These are phyloP conservation scores for Lenzites betulinus DNA, from an alignment of 768 basidiomycete genomes.

Conservation along the genomic window DNA sequence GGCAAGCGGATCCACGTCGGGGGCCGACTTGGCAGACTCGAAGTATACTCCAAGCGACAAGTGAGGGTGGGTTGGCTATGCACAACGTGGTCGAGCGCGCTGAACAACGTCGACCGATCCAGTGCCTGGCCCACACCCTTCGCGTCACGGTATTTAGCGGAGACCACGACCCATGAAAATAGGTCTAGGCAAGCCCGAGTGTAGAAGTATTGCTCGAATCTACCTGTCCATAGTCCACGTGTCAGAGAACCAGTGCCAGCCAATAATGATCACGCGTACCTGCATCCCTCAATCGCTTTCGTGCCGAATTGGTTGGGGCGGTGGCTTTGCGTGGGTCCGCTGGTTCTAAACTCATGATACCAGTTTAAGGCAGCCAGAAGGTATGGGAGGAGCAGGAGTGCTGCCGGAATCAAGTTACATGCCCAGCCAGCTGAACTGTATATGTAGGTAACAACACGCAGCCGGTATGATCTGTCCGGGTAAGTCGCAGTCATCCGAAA, in stretches of 20 bases:
- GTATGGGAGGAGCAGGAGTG: too few species aligned
- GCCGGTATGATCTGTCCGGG: too few species aligned
- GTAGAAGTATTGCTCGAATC: conserved; percentile 1
- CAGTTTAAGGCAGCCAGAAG: too few species aligned
- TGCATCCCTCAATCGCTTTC: too few species aligned
- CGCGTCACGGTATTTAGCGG: background rate
- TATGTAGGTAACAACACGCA: too few species aligned
- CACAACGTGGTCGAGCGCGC: conserved; percentile 32
- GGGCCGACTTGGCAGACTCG: background rate
- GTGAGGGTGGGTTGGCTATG: conserved; percentile 32
- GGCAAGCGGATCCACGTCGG: conserved; percentile 34
- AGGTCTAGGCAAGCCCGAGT: background rate
- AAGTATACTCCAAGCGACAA: background rate
- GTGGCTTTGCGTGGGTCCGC: too few species aligned
- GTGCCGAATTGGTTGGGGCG: too few species aligned
- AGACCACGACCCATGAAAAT: conserved; percentile 1
- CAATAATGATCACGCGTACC: background rate
- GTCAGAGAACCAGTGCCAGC: too few species aligned
- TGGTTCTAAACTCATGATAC: too few species aligned
- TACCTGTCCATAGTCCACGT: background rate
- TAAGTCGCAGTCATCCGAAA: too few species aligned
- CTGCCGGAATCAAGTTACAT: too few species aligned
- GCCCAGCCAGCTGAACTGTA: too few species aligned
- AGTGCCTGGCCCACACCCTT: conserved; percentile 10
- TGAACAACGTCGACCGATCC: conserved; percentile 29